These are phyloP conservation scores for Musa acuminata DNA, from an alignment of 176 grass and related monocot genomes.

Conservation along the genomic window DNA sequence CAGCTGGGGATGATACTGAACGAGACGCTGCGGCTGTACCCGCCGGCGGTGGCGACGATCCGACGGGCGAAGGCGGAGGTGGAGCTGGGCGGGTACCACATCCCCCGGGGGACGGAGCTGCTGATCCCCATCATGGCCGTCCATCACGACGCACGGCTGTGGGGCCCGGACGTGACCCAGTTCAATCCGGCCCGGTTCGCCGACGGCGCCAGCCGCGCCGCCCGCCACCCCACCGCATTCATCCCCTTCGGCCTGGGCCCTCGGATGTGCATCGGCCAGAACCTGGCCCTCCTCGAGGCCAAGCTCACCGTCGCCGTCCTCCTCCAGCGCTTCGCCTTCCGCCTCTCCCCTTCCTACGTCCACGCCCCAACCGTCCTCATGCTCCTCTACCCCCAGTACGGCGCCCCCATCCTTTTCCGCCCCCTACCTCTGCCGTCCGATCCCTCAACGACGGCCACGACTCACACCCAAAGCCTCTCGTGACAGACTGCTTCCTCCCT, in stretches of 20 bases:
- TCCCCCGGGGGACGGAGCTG: conserved; percentile 80
- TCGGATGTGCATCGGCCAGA: conserved; percentile 97
- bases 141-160: conserved; percentile 76
- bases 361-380: conserved; percentile 94
- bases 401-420: conserved; percentile 75
- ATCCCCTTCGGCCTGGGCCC: conserved; percentile 88
- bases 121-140: conserved; percentile 97
- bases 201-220: conserved; percentile 45
- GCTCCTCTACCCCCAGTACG: conserved; percentile 96
- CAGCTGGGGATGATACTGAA: conserved; percentile 93
- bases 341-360: conserved; percentile 73
- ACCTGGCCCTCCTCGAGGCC: conserved; percentile 80
- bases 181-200: conserved; percentile 86
- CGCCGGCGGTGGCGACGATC: conserved; percentile 88
- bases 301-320: conserved; percentile 81
- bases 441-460: conserved; percentile 2
- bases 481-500: not conserved
- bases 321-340: conserved; percentile 76
- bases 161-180: conserved; percentile 70
- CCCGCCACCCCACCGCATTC: conserved; percentile 69
- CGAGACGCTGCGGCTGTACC: conserved; percentile 95
- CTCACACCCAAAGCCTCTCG: no score
- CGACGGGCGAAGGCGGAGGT: conserved; percentile 71
- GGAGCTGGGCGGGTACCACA: conserved; percentile 42
- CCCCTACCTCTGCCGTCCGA: conserved; percentile 10